Evolutionary conservation across 176 grass and related monocot genomes (phyloP), one percentile per base, ranked within the genome.

Genomic region (Elymus sibiricus): DNA sequence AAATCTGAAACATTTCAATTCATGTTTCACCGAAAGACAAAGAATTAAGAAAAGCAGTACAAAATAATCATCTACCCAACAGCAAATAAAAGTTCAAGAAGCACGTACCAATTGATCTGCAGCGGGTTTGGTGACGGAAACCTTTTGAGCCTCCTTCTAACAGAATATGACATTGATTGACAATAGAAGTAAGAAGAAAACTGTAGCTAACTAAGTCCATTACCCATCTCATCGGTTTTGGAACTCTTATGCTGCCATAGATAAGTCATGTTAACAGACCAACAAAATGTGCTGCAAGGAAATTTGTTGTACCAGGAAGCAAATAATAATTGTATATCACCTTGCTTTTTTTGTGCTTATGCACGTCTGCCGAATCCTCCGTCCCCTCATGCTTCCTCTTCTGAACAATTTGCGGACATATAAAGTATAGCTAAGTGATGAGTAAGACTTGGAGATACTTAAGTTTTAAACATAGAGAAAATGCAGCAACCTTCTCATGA

Each of bases 331-430:
- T n/a, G n/a, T 63, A 62, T 59, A 37, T 34, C 89, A 94, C 92
- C 92, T 94, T 94, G 77, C 70, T 94, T 80, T 91, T 94, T 78
- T 94, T 94, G 84, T 94, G 89, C 84, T 91, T 94, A 79, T 94
- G 89, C 82, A 61, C 81, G 34, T 94, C 92, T 0, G 65, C 71
- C 11, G 81, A 89, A 84, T 94, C 89, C 70, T 89, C 87, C 61
- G 34, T 25, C 61, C 84, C 89, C 60, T 91, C 92, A 11, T 94
- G 87, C 84, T 94, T 94, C 78, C 89, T 86, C 64, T 94, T 94
- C 92, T 94, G 62, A 49, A 87, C 9, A 78, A 79, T 22, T 74
- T 21, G 24, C 42, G 12, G 15, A 11, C 67, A 75, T 68, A 90
- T 55, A 55, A 90, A 74, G 78, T 47, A 69, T 68, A 74, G 78